Base-by-base conservation (phyloP, 202 grass and related monocot species). In the Tripidium arundinaceum region DNA sequence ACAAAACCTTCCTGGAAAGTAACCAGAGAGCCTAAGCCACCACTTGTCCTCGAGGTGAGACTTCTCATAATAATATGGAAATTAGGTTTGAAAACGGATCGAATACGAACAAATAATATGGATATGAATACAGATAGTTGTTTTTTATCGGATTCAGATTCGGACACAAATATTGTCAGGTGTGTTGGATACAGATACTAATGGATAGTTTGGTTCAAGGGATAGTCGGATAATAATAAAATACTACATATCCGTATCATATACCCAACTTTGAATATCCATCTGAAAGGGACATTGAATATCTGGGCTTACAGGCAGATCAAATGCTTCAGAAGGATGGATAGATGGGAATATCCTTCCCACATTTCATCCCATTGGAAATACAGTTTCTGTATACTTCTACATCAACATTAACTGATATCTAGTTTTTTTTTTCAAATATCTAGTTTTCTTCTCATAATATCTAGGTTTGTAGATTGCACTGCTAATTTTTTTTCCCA, bases 41-140 rank as follows among this genome's bases (percentile, higher is more conserved):
- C 96, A 76, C 60, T 78, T 74, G 90, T 99, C 65, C 90, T 99
- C 29, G 95, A 98, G 95, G 95, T 94, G 76, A 94, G 59, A 18
- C 27, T 66, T 82, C 52, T 76, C 27, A 75, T 81, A 19, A 16
- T 39, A 58, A 25, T 58, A 58, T 58, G 10, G 3, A 58, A 58
- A 11, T 24, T 58, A 58, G 8, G 52, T 55, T 11, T 58, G 54
- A 55, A 25, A 58, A 58, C 4, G 10, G 7, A 58, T 25, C 4
- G n/a, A 58, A 58, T 57, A 25, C 1, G 8, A 24, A 58, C 54
- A 25, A 25, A 25, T 58, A 58, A 58, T 58, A 58, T 58, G 54
- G 54, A 25, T 57, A 57, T 24, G 52, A 57, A 57, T 11, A 58
- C 10, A 58, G 9, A 58, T 58, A 12, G 9, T 58, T 24, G 22